A percentile compares a stretch with the other conserved stretches of the same genome.
Evolutionary conservation across 208 protist genomes (phyloP).

Genomic region (Blechomonas ayalai): DNA sequence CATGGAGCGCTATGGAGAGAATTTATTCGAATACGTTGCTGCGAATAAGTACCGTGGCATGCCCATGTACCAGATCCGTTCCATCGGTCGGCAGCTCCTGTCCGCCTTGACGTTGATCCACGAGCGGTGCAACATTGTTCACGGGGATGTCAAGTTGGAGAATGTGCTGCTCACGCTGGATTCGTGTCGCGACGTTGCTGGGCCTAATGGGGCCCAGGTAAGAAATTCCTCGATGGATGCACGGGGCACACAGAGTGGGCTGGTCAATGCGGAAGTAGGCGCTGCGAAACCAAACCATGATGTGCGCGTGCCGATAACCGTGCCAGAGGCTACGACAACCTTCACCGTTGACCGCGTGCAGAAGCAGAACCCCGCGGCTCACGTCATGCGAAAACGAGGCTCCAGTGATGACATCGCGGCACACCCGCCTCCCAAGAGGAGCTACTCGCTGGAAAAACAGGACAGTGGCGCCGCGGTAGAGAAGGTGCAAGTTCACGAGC

Average conservation of each 20-base stretch:
- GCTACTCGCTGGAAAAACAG: no score
- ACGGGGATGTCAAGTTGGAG: conserved; percentile 96
- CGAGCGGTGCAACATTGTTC: conserved; percentile 89
- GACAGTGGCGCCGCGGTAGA: no score
- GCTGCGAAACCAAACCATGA: no score
- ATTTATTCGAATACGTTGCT: conserved; percentile 88
- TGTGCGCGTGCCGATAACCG: no score
- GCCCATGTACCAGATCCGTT: conserved; percentile 81
- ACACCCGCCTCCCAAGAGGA: no score
- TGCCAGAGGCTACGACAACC: no score
- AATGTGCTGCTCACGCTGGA: conserved; percentile 87
- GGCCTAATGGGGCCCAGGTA: not conserved
- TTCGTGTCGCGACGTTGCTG: conserved; percentile 21
- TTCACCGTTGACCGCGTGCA: no score
- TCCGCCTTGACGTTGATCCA: conserved; percentile 87
- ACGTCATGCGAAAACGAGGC: no score
- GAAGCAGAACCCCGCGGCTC: no score
- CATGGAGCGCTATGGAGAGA: conserved; percentile 88
- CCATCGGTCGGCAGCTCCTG: conserved; percentile 88
- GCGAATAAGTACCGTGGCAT: conserved; percentile 64
- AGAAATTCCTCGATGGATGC: not conserved
- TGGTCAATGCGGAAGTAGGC: not conserved
- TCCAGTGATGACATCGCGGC: no score
- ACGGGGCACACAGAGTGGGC: not conserved
- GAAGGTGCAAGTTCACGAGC: no score